Conservation (phyloP, 208 protist species). For the Trypanosoma melophagium region DNA sequence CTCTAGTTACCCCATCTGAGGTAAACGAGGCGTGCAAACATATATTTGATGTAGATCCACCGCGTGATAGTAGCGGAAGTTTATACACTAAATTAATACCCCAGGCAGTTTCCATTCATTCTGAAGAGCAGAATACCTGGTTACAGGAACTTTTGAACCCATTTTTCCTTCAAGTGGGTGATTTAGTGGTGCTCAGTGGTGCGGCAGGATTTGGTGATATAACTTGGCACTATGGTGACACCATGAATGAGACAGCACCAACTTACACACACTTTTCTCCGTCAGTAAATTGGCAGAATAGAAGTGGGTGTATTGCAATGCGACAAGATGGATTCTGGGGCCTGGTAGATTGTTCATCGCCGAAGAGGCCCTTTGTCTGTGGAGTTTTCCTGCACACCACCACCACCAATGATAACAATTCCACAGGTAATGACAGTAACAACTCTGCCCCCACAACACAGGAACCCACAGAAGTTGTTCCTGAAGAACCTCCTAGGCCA, state of each 20-base stretch:
- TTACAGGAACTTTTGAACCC: constrained; percentile 17
- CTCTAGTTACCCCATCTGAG: constrained; percentile 21
- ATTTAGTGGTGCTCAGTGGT: constrained; percentile 31
- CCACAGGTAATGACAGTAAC: constrained; percentile 1
- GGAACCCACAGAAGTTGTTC: neutral
- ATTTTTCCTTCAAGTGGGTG: constrained; percentile 6
- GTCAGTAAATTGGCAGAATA: constrained; percentile 30
- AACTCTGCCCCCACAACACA: neutral
- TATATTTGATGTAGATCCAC: constrained; percentile 25
- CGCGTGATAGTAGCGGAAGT: neutral
- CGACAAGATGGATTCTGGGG: constrained; percentile 40
- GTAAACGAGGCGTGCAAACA: constrained; percentile 17
- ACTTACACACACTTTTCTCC: constrained; percentile 48
- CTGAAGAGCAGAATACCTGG: constrained; percentile 30
- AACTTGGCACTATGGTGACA: constrained; percentile 26
- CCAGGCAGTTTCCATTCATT: constrained; percentile 29
- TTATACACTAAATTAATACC: constrained; percentile 5
- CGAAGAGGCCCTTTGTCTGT: constrained; percentile 43
- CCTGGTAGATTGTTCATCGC: constrained; percentile 31
- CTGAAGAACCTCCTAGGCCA: constrained; percentile 6
- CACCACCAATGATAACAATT: constrained; percentile 1
- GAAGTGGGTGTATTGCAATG: constrained; percentile 53
- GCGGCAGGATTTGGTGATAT: constrained; percentile 35
- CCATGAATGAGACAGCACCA: neutral
- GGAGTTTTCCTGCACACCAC: constrained; percentile 27